phyloP scores from a whole-genome alignment of 371 early-diverging fungal species.

The Mortierella sp. region DNA sequence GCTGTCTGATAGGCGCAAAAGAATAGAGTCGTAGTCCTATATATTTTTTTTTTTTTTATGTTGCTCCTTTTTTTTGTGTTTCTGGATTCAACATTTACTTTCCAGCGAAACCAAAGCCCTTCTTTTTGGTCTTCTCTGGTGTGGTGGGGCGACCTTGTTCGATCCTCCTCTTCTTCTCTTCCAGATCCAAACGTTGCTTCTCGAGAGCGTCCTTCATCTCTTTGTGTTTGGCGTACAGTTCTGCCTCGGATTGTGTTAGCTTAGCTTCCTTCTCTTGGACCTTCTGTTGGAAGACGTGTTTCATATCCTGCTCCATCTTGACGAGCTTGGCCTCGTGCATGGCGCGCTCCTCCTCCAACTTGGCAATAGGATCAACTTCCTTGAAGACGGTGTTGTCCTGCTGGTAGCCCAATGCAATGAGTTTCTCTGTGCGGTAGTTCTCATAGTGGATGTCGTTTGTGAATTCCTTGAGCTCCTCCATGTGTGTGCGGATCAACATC shows the following conservation, averaged over 20 bases:
- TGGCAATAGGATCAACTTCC: slow-evolving; percentile 90
- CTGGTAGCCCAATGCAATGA: slow-evolving; percentile 83
- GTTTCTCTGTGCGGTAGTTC: slow-evolving; percentile 91
- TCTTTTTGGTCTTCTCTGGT: slow-evolving; percentile 82
- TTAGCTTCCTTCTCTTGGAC: slow-evolving; percentile 98
- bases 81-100: slow-evolving; percentile 51
- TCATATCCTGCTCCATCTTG: slow-evolving; percentile 99
- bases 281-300: slow-evolving; percentile 97
- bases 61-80: neutral
- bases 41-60: neutral
- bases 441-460: slow-evolving; percentile 91
- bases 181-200: slow-evolving; percentile 92
- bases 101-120: slow-evolving; percentile 82
- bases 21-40: no score
- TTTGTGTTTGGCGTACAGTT: slow-evolving; percentile 95
- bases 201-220: slow-evolving; percentile 98
- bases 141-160: slow-evolving; percentile 89
- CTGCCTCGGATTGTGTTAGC: slow-evolving; percentile 96
- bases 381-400: slow-evolving; percentile 86
- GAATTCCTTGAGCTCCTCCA: slow-evolving; percentile 93
- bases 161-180: slow-evolving; percentile 92
- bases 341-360: slow-evolving; percentile 93
- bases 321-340: slow-evolving; percentile 95
- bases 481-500: slow-evolving; percentile 90
- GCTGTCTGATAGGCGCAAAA: neutral